Evolutionary conservation across 1,139 yeast species (phyloP), one percentile per base, ranked within the genome.

Genomic region (Pneumocystis canis): DNA sequence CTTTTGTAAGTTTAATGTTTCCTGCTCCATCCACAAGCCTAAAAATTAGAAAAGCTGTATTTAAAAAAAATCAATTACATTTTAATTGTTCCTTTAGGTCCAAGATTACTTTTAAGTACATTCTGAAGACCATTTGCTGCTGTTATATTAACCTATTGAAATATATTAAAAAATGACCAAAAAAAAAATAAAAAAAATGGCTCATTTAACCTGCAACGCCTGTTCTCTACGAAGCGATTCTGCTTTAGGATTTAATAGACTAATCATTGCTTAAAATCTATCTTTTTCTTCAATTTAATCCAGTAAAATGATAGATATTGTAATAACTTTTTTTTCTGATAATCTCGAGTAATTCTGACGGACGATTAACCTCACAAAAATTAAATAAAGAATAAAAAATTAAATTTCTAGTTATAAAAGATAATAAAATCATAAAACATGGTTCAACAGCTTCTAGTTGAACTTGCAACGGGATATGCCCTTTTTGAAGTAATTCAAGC

Each of bases 401-500:
- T 7, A 7, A 37, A 7, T 37, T 37, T 2, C 5, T 16, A 18
- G n/a, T 16, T 25, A 25, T 40, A 11, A 18, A 14, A n/a, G 6
- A 3, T 11, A 57, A 14, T 14, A 16, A 57, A 31, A 14, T 9
- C 37, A 62, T 56, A 60, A 14, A 37, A 56, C 40, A 64, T 64
- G 72, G 82, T 89, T 76, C 96, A 92, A 77, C 92, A 84, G 78
- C 84, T 92, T 76, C 86, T 92, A 73, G 92, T 87, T 76, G 99
- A 92, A 81, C 97, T 92, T 80, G 96, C 98, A 67, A 89, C 98
- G 64, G 99, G 99, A 69, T 92, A 92, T 76, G 97, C 96, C 70
- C 82, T 92, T 73, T 92, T 90, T 84, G 88, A 92, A 77, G 97
- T 92, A 66, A 40, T 62, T 47, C 62, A 89, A 78, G 96, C 92